These are phyloP conservation scores for Metschnikowia orientalis DNA, from an alignment of 805 yeast genomes.

Conservation along the genomic window DNA sequence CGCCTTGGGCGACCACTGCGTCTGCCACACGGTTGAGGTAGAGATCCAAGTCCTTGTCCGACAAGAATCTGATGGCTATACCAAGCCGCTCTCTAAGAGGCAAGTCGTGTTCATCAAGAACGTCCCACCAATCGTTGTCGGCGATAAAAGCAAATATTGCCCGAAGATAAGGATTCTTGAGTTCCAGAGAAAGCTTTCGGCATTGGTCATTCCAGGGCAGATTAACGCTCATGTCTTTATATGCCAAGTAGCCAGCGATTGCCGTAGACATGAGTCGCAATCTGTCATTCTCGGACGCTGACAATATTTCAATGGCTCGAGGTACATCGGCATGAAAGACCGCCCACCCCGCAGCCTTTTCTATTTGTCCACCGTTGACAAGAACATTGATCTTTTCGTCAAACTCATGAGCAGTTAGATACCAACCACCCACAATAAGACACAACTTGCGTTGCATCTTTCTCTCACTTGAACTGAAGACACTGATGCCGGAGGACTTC, in stretches of 20 bases:
- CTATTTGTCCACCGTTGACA: constrained; percentile 56
- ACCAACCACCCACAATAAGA: constrained; percentile 87
- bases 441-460: constrained; percentile 73
- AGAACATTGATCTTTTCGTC: constrained; percentile 62
- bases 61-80: constrained; percentile 79
- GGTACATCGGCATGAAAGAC: constrained; percentile 87
- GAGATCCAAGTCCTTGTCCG: constrained; percentile 70
- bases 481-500: constrained; percentile 43
- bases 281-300: constrained; percentile 66
- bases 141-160: constrained; percentile 93
- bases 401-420: constrained; percentile 67
- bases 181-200: constrained; percentile 78
- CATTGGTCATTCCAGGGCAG: constrained; percentile 93
- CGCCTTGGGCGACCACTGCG: constrained; percentile 71
- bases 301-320: constrained; percentile 74
- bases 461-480: constrained; percentile 43
- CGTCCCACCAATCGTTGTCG: constrained; percentile 96
- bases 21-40: constrained; percentile 70
- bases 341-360: constrained; percentile 97
- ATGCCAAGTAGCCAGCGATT: constrained; percentile 67
- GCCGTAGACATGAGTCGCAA: constrained; percentile 85
- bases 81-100: constrained; percentile 88
- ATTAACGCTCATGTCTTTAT: constrained; percentile 52
- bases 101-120: constrained; percentile 80
- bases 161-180: constrained; percentile 83